Evolutionary conservation across 2,329 filamentous ascomycete genomes (phyloP), one percentile per base, ranked within the genome.

Genomic region (Exophiala phaeomuriformis): DNA sequence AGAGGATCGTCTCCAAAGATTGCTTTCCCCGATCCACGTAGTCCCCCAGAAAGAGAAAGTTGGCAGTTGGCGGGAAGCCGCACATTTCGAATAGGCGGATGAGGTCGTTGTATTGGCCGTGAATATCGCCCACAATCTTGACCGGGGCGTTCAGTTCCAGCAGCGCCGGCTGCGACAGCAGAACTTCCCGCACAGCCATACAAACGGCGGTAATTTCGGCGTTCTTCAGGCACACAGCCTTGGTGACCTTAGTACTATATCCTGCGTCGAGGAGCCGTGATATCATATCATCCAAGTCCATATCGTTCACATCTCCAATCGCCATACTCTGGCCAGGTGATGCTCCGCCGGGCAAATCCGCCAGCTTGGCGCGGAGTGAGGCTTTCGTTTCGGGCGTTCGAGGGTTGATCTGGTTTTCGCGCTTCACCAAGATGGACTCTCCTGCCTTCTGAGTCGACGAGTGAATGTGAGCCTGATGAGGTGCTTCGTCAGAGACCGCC

Each of bases 21-120:
- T 96, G 90, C 75, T 97, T 97, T 64, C 91, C 91, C 51, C 91
- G 84, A 69, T 97, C 91, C 65, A 97, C 91, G 68, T 97, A 97
- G 69, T 97, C 91, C 48, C 91, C 91, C 3, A 97, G 77, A 72
- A 96, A 97, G 47, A 97, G 79, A 67, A 89, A 97, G 74, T 97
- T 97, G 37, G 90, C 82, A 58, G 81, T 85, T 1, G 91, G 91
- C 5, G 91, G 91, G 66, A 96, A 97, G 3, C 91, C 91, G 67
- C 91, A 96, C 90, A 96, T 96, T 70, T 97, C 91, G 66, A 97
- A 97, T 80, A 97, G 88, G 59, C 91, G 84, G 65, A 97, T 94
- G 48, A 97, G 75, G 70, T 97, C 91, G 7, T 90, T 95, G 69
- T 95, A 97, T 71, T 97, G 91, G 47, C 91, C 91, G 68, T 97